Evolutionary conservation across 306 rosid genomes (phyloP).

Genomic region (Glycine soja): DNA sequence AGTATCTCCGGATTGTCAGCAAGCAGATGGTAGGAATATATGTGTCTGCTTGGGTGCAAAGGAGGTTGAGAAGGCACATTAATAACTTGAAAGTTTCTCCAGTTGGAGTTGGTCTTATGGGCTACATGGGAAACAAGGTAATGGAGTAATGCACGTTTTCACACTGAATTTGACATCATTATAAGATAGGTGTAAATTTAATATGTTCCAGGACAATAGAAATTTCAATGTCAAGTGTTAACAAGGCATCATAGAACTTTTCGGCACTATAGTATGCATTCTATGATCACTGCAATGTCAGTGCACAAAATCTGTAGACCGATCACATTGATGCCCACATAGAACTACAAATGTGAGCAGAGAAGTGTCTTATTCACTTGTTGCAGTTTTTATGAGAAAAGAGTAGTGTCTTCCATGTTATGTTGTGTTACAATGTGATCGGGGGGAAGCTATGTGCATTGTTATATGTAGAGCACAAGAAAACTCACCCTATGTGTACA

Average conservation of each 20-base stretch:
- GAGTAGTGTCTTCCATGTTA: slow-evolving; percentile 14
- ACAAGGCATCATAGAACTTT: not conserved
- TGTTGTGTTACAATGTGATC: slow-evolving; percentile 38
- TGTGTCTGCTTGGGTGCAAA: slow-evolving; percentile 90
- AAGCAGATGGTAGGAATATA: slow-evolving; percentile 99
- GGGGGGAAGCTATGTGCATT: slow-evolving; percentile 21
- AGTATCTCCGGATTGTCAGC: slow-evolving; percentile 79
- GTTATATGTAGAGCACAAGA: not conserved
- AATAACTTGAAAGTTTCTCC: slow-evolving; percentile 88
- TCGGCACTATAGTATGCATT: not conserved
- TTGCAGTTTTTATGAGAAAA: slow-evolving; percentile 1
- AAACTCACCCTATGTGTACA: not conserved
- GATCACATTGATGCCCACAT: slow-evolving; percentile 15
- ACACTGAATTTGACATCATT: slow-evolving; percentile 13
- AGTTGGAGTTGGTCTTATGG: slow-evolving; percentile 97
- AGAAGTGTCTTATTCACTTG: slow-evolving; percentile 6
- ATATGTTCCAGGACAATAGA: slow-evolving; percentile 1
- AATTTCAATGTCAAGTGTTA: slow-evolving; percentile 14
- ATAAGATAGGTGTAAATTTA: slow-evolving; percentile 5
- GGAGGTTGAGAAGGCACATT: slow-evolving; percentile 79
- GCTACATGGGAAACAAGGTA: slow-evolving; percentile 99
- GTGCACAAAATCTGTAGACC: not conserved
- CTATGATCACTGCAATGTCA: not conserved
- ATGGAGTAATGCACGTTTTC: not conserved
- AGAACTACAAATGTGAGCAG: not conserved